Percentiles rank a stretch among this genome's conserved stretches.
Evolutionary conservation across 2,329 filamentous ascomycete species (phyloP).

Genomic region (Diaporthe aspalathi): DNA sequence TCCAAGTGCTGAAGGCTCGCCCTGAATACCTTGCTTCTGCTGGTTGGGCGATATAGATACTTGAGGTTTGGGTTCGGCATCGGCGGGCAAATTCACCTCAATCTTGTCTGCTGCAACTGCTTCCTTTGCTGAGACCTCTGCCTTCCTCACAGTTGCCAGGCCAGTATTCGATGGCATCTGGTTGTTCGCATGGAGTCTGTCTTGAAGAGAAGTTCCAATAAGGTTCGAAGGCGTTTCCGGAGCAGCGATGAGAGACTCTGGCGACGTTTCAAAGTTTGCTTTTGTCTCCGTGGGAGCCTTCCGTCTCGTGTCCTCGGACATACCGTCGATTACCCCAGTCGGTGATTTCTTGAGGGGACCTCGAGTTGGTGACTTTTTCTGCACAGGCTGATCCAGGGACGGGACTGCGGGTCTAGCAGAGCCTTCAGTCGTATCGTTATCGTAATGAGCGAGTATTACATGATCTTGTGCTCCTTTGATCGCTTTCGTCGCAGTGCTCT

Average conservation of each 20-base stretch:
- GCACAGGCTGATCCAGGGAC: background rate
- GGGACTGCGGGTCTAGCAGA: background rate
- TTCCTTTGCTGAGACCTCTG: background rate
- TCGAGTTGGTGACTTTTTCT: background rate
- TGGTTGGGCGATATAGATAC: background rate
- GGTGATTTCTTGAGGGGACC: background rate
- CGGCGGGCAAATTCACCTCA: background rate
- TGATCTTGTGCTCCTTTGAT: background rate
- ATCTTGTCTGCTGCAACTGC: background rate
- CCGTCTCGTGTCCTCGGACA: background rate
- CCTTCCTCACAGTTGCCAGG: background rate
- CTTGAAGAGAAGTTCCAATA: background rate
- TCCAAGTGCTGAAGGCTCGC: background rate
- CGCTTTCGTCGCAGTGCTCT: background rate
- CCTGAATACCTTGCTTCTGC: background rate
- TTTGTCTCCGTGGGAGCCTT: background rate
- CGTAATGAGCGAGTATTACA: background rate
- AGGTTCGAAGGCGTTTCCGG: background rate
- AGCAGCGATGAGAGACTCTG: background rate
- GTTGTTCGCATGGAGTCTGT: background rate
- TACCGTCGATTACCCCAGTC: background rate
- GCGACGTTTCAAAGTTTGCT: background rate
- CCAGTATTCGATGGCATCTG: background rate
- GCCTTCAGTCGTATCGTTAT: too few relatives aligned
- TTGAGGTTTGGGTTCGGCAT: background rate